Evolutionary conservation across 306 rosid genomes (phyloP), one percentile per base, ranked within the genome.

Genomic region (Datisca glomerata): DNA sequence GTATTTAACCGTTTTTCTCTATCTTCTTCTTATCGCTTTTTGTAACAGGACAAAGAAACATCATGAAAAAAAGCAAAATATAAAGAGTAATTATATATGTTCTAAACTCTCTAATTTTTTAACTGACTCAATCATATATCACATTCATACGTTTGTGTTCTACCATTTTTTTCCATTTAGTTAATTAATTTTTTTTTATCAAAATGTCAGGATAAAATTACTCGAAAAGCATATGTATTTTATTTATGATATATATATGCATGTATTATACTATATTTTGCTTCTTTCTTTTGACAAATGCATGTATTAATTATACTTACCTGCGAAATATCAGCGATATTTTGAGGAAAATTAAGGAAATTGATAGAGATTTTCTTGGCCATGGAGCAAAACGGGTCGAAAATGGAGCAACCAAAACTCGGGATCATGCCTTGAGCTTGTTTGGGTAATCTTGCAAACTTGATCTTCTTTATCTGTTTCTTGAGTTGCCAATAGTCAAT

Each of bases 401-500:
- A 63, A 59, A 80, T 57, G 65, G 93, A 74, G 35, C 40, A 56
- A 28, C 82, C 72, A 7, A 69, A 80, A 9, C 31, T 23, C 0
- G 4, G 17, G 0, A 35, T 15, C 4, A 39, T 47, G 6, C 35
- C 2, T 20, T n/a, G 18, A 16, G 12, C 18, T 29, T 49, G 70
- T 1, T 60, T 64, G 19, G 87, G 76, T 25, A 36, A 12, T 42
- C 1, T 71, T 0, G 87, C 57, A 24, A 66, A 41, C 43, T 67
- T 85, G 57, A 85, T 64, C 43, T 64, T 74, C 72, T 85, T 85
- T 0, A 85, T 64, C 2, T 77, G 72, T 49, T 80, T 85, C 72
- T 85, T 85, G 7, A 85, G 73, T 11, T 56, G 63, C 75, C 96
- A 65, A 22, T 85, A 85, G 48, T 77, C 65, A 2, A 85, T 72